Evolutionary conservation across 2,329 filamentous ascomycete genomes (phyloP).

Genomic region (Colletotrichum destructivum): DNA sequence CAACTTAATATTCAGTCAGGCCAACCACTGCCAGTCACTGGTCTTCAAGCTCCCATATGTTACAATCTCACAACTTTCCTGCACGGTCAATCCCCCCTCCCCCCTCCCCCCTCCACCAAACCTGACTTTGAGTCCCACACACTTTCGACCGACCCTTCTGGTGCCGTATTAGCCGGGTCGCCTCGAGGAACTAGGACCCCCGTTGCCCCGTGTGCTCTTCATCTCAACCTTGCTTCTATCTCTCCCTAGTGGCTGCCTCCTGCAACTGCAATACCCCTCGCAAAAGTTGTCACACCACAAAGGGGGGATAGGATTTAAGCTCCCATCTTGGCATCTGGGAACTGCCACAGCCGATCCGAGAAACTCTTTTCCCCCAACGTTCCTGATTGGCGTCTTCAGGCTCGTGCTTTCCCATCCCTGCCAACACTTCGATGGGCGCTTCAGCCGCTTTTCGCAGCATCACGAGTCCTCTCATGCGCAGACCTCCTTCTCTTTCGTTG

Average conservation of each 20-base stretch:
- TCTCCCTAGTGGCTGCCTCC: not conserved
- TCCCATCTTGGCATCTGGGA: slow-evolving; percentile 40
- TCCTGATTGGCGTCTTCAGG: slow-evolving; percentile 21
- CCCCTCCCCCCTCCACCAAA: slow-evolving; percentile 1
- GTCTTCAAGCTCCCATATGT: slow-evolving; percentile 12
- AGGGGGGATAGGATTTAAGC: slow-evolving; percentile 23
- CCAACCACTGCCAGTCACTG: slow-evolving; percentile 1
- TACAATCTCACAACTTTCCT: slow-evolving; percentile 21
- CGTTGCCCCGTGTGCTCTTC: slow-evolving; percentile 31
- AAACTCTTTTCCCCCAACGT: not conserved
- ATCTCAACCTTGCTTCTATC: slow-evolving; percentile 28
- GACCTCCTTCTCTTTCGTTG: not conserved
- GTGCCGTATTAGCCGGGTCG: slow-evolving; percentile 29
- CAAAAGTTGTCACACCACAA: slow-evolving; percentile 24
- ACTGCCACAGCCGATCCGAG: slow-evolving; percentile 26
- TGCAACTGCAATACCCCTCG: slow-evolving; percentile 17
- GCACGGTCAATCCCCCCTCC: slow-evolving; percentile 6
- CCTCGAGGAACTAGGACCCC: slow-evolving; percentile 17
- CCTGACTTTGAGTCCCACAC: slow-evolving; percentile 27
- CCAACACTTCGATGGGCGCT: slow-evolving; percentile 8
- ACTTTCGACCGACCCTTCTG: slow-evolving; percentile 12
- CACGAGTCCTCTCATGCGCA: not conserved
- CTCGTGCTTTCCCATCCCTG: not conserved
- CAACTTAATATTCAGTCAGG: not conserved
- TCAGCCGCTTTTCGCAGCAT: not conserved